Evolutionary conservation across 305 asterid genomes (phyloP), one percentile per base, ranked within the genome.

Genomic region (Fraxinus paxiana): DNA sequence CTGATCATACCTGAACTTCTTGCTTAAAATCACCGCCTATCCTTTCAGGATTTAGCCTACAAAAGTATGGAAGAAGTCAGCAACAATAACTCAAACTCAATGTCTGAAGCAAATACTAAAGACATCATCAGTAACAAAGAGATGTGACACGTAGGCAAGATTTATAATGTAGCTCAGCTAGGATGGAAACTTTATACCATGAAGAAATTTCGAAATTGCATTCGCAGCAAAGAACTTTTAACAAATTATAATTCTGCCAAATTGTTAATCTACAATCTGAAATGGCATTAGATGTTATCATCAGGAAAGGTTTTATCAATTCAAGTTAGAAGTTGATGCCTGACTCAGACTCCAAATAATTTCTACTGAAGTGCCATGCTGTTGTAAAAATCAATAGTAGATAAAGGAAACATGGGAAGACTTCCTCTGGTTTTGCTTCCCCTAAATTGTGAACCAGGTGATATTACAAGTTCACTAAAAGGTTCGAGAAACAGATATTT

Each of bases 21-120:
- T 91, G 83, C 91, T 91, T 92, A 90, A 85, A 92, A 85, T 94
- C 98, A 85, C 98, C 98, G 17, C 97, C 98, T 75, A 94, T 90
- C 83, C 99, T 92, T 86, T 96, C 99, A 51, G 99, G 99, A 85
- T 96, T 96, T 81, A 94, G 86, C 86, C 99, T 96, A 93, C 67
- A 87, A 15, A 56, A 84, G 80, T 81, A 84, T 79, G 82, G 80
- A 24, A 85, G 38, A 80, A 83, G 80, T 85, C 86, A 86, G 82
- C 76, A 81, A 69, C 30, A 83, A 8, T 48, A 76, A 82, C 18
- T 13, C 73, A 34, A 78, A 80, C 41, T 20, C 43, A 77, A 31
- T 28, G 2, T 37, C 18, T 37, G 30, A 77, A 41, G 43, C 54
- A 18, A 33, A 59, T 79, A 54, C 76, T 28, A 22, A 72, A 73